Evolutionary conservation across 495 filamentous ascomycete genomes (phyloP), one percentile per base, ranked within the genome.

Genomic region (Rhypophila decipiens): DNA sequence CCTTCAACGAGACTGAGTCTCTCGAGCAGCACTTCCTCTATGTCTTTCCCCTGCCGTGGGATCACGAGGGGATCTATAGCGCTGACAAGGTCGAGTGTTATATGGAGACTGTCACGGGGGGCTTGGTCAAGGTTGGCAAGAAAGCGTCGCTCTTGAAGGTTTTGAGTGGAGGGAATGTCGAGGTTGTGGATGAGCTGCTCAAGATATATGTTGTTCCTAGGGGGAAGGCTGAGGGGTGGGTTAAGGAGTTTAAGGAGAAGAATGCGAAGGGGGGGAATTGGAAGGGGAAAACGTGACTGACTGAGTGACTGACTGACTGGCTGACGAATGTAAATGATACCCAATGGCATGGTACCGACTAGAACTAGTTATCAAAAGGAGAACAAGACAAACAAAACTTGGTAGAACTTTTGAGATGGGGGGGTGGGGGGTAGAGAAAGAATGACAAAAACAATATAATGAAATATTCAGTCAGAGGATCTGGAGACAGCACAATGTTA

Each of bases 101-200:
- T 60, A 86, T 90, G 75, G 87, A 96, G 70, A 97, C 88, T 1
- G 59, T 70, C 13, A 68, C 72, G 0, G 89, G 90, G 0, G 94
- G 93, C 10, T 56, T 98, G 54, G 75, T 91, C 47, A 96, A 94
- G 67, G 83, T 87, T 0, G 91, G 93, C n/a, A 88, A 84, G 77
- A 94, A 90, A 60, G 67, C 88, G 44, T 70, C 80, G 18, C 59
- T 96, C 50, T 57, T 87, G 50, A 85, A 89, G 69, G 76, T 87
- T 44, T 66, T 97, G 49, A 70, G 71, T n/a, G 67, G 74, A 12
- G 83, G 86, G n/a, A 90, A 87, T 53, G 78, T 90, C 4, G 88
- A 93, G 67, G 74, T 97, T 21, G 78, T 94, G 38, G 93, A 98
- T 73, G 86, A 87, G 40, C 59, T 96, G 52, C 78, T 96, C 8